These are phyloP conservation scores for Rhizopogon roseolus DNA, from an alignment of 768 basidiomycete species.

Conservation along the genomic window DNA sequence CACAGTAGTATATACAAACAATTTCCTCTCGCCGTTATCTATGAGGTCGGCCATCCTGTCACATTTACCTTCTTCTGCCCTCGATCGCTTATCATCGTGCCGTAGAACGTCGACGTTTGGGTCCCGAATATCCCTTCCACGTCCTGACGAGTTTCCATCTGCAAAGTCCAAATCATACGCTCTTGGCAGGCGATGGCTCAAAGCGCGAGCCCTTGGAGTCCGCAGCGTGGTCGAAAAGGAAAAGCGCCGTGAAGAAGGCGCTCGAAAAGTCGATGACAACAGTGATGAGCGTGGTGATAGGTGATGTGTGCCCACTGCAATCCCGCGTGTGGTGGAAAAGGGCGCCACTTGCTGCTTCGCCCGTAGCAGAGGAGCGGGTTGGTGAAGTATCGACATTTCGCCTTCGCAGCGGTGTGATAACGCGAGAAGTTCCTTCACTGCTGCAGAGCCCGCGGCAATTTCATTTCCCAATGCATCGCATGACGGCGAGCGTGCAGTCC, in stretches of 20 bases:
- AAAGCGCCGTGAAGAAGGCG: constrained; percentile 7
- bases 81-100: constrained; percentile 40
- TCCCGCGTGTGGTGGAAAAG: constrained; percentile 28
- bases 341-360: constrained; percentile 8
- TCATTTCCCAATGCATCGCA: constrained; percentile 11
- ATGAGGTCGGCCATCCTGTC: constrained; percentile 4
- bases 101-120: constrained; percentile 64
- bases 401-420: constrained; percentile 6
- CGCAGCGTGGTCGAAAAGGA: constrained; percentile 21
- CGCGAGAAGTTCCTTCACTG: constrained; percentile 12
- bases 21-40: not conserved
- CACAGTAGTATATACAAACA: not conserved
- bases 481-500: constrained; percentile 20
- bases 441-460: constrained; percentile 8
- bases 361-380: constrained; percentile 8
- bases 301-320: constrained; percentile 9
- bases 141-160: constrained; percentile 19
- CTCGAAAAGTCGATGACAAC: constrained; percentile 3
- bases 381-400: constrained; percentile 5
- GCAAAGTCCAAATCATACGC: constrained; percentile 8
- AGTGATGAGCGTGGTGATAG: not conserved
- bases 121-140: constrained; percentile 34
- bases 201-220: constrained; percentile 23
- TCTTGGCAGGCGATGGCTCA: constrained; percentile 22
- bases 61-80: constrained; percentile 20